Percentiles rank a stretch among this genome's conserved stretches.
phyloP scores from a whole-genome alignment of 306 rosid species.

The Malus orientalis region DNA sequence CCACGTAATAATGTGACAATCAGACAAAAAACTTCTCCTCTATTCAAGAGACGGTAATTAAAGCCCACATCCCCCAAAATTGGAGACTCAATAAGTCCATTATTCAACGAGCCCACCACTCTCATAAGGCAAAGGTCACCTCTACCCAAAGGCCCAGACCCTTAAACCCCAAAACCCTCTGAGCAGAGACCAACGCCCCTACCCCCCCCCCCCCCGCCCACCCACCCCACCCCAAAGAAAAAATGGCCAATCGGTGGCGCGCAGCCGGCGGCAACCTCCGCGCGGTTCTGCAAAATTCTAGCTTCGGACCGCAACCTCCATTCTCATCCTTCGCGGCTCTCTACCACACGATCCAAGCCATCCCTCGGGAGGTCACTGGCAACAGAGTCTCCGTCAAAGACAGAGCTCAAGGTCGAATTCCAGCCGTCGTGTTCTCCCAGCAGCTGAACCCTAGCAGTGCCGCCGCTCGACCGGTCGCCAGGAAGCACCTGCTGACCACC shows the following conservation, averaged over 20 bases:
- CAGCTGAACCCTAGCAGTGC: constrained; percentile 9
- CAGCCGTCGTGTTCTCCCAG: constrained; percentile 72
- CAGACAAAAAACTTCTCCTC: no score
- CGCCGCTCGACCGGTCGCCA: constrained; percentile 21
- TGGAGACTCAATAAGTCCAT: not conserved
- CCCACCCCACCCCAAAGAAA: not conserved
- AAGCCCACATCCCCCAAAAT: not conserved
- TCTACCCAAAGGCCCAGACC: constrained; percentile 4
- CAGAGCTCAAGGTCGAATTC: constrained; percentile 77
- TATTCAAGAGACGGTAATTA: not conserved
- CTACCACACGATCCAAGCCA: constrained; percentile 86
- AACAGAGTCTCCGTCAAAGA: constrained; percentile 49
- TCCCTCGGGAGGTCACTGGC: constrained; percentile 71
- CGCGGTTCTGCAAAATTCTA: constrained; percentile 7
- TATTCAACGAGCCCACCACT: not conserved
- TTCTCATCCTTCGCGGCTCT: constrained; percentile 11
- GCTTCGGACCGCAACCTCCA: not conserved
- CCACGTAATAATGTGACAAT: no score
- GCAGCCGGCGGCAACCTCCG: constrained; percentile 41
- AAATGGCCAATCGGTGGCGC: constrained; percentile 79
- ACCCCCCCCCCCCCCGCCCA: no score
- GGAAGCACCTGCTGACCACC: constrained; percentile 63
- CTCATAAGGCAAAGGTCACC: not conserved
- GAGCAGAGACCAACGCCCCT: not conserved
- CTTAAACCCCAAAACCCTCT: constrained; percentile 20